Base-by-base conservation (phyloP, 495 filamentous ascomycete genomes). In the Penicillium steckii region DNA sequence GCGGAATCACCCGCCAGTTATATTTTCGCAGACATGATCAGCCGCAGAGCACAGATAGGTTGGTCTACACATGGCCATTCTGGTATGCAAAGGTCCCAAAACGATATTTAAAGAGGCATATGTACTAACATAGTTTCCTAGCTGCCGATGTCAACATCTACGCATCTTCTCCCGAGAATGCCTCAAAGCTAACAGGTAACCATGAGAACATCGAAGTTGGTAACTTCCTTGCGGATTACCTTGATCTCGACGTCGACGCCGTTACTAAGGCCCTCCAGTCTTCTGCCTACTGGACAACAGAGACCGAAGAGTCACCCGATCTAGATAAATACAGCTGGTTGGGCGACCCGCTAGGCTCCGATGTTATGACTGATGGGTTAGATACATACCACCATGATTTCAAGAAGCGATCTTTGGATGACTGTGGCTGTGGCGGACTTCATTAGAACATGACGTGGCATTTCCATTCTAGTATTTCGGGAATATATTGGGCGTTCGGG, bases 141-240 rank as follows among this genome's bases (percentile, higher is more conserved):
- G 65, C 80, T 33, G 90, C 90, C 10, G 91, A 97, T 66, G 91
- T 97, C 44, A 95, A 97, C 65, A 88, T 95, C 57, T 97, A 95
- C 65, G 84, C 86, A 50, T 87, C 85, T 0, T 68, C 70, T 24
- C 55, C 70, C 7, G 68, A 70, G 54, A 61, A 72, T 45, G 75
- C 73, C 24, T 71, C 68, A 64, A 69, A 72, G 1, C 57, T 97
- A 15, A 61, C 78, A 1, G 94, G 94, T 4, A 97, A 97, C 65
- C 85, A 93, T 52, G 94, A 98, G 75, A 98, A 98, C 65, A 98
- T 88, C 3, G 89, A 97, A 10, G 77, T 98, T 3, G 94, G 94
- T 12, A 68, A 76, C 25, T 97, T 95, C 67, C 70, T 98, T 18
- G 72, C 80, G 15, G 74, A 83, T 9, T 98, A 93, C 61, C 79